Percentiles rank a stretch among this genome's conserved stretches.
phyloP scores from a whole-genome alignment of 108 stramenopile species.

The Poteriospumella lacustris region DNA sequence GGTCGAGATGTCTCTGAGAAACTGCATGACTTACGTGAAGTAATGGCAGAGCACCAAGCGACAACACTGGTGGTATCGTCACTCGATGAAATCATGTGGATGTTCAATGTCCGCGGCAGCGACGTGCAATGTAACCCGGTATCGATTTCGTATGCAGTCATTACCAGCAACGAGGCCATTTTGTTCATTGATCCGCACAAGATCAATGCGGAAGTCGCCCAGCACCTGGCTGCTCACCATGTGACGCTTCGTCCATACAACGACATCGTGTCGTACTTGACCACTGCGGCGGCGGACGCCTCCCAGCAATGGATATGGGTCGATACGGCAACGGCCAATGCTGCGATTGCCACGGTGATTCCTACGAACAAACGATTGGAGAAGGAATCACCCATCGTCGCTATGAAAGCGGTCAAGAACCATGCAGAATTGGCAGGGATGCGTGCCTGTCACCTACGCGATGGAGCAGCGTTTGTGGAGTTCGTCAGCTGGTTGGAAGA shows the following conservation, averaged over 20 bases:
- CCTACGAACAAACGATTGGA: not conserved
- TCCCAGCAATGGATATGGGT: no score
- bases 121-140: slow-evolving; percentile 75
- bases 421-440: slow-evolving; percentile 82
- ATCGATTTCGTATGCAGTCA: slow-evolving; percentile 77
- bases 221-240: slow-evolving; percentile 31
- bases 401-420: slow-evolving; percentile 90
- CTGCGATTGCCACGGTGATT: no score
- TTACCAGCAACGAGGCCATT: no score
- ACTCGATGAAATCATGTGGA: slow-evolving; percentile 90
- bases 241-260: slow-evolving; percentile 36
- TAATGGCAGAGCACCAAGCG: slow-evolving; percentile 46
- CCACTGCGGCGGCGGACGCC: no score
- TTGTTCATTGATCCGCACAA: no score
- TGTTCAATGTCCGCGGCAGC: slow-evolving; percentile 85
- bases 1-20: slow-evolving; percentile 73
- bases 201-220: slow-evolving; percentile 16
- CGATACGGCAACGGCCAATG: no score
- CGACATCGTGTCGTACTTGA: no score
- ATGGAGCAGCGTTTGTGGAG: slow-evolving; percentile 85
- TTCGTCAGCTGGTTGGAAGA: slow-evolving; percentile 82
- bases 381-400: slow-evolving; percentile 69
- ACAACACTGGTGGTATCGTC: slow-evolving; percentile 36
- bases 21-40: slow-evolving; percentile 52
- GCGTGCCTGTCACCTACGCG: slow-evolving; percentile 78